phyloP scores from a whole-genome alignment of 371 early-diverging fungal genomes.

The Thermomucor indicae-seudaticae region DNA sequence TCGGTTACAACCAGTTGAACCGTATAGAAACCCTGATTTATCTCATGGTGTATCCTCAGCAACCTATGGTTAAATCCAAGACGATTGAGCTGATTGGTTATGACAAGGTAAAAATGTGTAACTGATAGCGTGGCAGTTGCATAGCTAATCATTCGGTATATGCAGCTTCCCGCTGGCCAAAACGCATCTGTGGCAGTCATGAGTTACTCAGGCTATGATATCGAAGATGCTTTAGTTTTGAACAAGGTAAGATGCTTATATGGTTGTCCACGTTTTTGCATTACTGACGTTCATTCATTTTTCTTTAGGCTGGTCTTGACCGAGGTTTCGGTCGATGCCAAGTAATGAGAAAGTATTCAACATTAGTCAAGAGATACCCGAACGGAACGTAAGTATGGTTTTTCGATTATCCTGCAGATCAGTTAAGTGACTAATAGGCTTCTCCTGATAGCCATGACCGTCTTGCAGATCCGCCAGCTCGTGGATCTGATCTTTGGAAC shows the following conservation, averaged over 20 bases:
- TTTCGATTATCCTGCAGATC: not conserved
- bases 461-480: constrained; percentile 71
- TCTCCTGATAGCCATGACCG: constrained; percentile 67
- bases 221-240: constrained; percentile 99
- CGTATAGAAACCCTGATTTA: constrained; percentile 97
- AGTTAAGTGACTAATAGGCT: not conserved
- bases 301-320: constrained; percentile 82
- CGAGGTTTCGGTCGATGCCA: constrained; percentile 99
- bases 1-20: constrained; percentile 93
- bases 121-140: not conserved
- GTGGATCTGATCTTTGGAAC: constrained; percentile 41
- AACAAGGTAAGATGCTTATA: constrained; percentile 68
- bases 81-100: constrained; percentile 98
- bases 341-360: constrained; percentile 88
- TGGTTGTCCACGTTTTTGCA: not conserved
- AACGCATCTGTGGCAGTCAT: constrained; percentile 99
- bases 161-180: constrained; percentile 94
- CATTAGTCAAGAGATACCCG: constrained; percentile 78
- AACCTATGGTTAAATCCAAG: constrained; percentile 98
- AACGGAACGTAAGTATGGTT: constrained; percentile 62
- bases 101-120: constrained; percentile 70
- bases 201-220: constrained; percentile 99
- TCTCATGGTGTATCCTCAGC: constrained; percentile 96
- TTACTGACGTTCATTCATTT: not conserved
- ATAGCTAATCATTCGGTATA: not conserved